Conservation (phyloP, 2,329 filamentous ascomycete genomes). For the Penicillium sclerotiorum region DNA sequence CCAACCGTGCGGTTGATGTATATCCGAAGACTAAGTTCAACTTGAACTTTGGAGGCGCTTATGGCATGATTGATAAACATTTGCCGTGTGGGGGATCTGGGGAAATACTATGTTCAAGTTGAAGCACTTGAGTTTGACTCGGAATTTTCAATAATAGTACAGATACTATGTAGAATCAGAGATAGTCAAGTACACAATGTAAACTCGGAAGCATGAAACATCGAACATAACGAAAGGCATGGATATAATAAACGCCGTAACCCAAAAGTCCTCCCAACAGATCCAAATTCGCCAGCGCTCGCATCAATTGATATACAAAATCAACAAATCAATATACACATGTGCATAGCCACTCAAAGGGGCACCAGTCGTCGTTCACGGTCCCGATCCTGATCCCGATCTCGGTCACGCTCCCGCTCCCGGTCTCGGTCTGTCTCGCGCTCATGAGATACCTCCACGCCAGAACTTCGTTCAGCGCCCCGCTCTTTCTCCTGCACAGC, state of each 20-base stretch:
- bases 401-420: conserved; percentile 11
- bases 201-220: neutral
- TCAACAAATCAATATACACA: conserved; percentile 2
- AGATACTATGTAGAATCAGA: neutral
- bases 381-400: conserved; percentile 8
- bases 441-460: too few relatives aligned
- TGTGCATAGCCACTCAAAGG: conserved; percentile 7
- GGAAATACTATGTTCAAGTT: too few relatives aligned
- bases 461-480: too few relatives aligned
- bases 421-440: neutral
- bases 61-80: too few relatives aligned
- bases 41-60: too few relatives aligned
- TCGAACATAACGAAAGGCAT: conserved; percentile 1
- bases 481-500: conserved; percentile 35
- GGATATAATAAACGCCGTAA: conserved; percentile 13
- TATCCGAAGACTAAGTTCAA: conserved; percentile 11
- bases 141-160: neutral
- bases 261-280: conserved; percentile 5
- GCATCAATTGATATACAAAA: conserved; percentile 16
- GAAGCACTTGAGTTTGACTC: too few relatives aligned
- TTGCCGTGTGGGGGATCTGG: too few relatives aligned
- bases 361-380: conserved; percentile 35
- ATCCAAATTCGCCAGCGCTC: conserved; percentile 20
- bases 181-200: too few relatives aligned
- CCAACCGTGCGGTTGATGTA: conserved; percentile 7